These are phyloP conservation scores for Metschnikowia drakensbergensis DNA, from an alignment of 805 yeast genomes.

Conservation along the genomic window DNA sequence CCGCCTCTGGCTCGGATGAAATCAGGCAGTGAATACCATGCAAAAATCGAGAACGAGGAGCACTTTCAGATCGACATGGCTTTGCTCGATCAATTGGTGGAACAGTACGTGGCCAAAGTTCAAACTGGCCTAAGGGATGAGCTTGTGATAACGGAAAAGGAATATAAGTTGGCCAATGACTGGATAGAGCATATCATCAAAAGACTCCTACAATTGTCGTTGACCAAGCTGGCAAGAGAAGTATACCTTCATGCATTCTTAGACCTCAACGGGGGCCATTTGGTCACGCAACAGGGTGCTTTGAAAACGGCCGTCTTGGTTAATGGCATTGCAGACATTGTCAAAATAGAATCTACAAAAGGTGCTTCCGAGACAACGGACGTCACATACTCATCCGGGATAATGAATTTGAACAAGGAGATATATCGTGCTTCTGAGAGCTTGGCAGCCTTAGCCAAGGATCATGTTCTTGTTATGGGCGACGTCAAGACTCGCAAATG, in stretches of 20 bases:
- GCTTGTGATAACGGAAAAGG: slow-evolving; percentile 13
- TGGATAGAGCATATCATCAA: slow-evolving; percentile 42
- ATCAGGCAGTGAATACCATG: slow-evolving; percentile 38
- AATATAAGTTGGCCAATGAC: slow-evolving; percentile 22
- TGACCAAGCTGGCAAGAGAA: slow-evolving; percentile 58
- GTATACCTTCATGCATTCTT: slow-evolving; percentile 52
- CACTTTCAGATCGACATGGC: slow-evolving; percentile 48
- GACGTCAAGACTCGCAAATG: slow-evolving; percentile 62
- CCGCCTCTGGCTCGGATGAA: slow-evolving; percentile 34
- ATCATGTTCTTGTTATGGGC: slow-evolving; percentile 13
- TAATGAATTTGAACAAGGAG: neutral
- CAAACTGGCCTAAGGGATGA: slow-evolving; percentile 11
- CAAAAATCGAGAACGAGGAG: slow-evolving; percentile 17
- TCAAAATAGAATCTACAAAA: slow-evolving; percentile 3
- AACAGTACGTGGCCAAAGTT: slow-evolving; percentile 8
- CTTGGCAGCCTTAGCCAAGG: slow-evolving; percentile 7
- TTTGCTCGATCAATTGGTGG: slow-evolving; percentile 15
- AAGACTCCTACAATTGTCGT: slow-evolving; percentile 40
- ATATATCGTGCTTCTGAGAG: neutral
- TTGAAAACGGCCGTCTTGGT: slow-evolving; percentile 38
- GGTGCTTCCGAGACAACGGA: neutral
- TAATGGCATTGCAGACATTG: slow-evolving; percentile 49
- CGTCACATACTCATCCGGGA: neutral
- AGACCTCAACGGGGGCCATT: slow-evolving; percentile 24
- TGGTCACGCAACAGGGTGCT: slow-evolving; percentile 10